phyloP scores from a whole-genome alignment of 2,329 filamentous ascomycete species.

The Anisogramma anomala region DNA sequence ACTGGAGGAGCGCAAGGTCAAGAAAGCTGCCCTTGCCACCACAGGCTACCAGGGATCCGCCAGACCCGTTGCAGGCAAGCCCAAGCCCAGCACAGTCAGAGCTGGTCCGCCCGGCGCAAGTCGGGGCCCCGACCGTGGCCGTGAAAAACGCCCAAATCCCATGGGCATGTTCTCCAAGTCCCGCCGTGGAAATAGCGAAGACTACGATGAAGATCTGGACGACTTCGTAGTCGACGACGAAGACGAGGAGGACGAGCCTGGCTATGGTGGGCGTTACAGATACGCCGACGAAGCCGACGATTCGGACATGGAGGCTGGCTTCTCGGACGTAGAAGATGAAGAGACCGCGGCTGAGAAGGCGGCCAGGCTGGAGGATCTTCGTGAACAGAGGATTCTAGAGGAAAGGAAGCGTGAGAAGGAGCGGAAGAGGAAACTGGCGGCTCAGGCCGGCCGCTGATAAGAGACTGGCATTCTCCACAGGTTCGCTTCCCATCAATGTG shows the following conservation, averaged over 20 bases:
- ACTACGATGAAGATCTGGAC: slow-evolving; percentile 49
- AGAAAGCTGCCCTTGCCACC: slow-evolving; percentile 50
- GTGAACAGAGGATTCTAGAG: slow-evolving; percentile 51
- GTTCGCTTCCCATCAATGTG: too few relatives aligned
- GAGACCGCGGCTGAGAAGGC: slow-evolving; percentile 50
- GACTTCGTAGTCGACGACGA: slow-evolving; percentile 53
- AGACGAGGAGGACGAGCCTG: slow-evolving; percentile 34
- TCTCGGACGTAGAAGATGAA: slow-evolving; percentile 63
- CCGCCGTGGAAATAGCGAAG: slow-evolving; percentile 36
- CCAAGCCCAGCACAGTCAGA: slow-evolving; percentile 21
- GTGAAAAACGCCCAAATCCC: slow-evolving; percentile 18
- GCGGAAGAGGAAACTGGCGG: slow-evolving; percentile 31
- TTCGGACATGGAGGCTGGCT: slow-evolving; percentile 68
- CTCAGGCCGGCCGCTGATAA: background rate
- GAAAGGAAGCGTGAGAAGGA: slow-evolving; percentile 51
- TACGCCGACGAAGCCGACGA: slow-evolving; percentile 53
- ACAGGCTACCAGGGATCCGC: slow-evolving; percentile 56
- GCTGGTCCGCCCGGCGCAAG: slow-evolving; percentile 16
- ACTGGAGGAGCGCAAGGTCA: slow-evolving; percentile 44
- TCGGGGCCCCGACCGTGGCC: slow-evolving; percentile 15
- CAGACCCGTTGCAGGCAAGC: slow-evolving; percentile 37
- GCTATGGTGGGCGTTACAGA: slow-evolving; percentile 24
- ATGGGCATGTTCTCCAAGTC: slow-evolving; percentile 22
- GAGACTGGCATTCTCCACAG: too few relatives aligned
- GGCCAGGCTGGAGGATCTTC: slow-evolving; percentile 56